Percentiles rank a stretch among this genome's conserved stretches.
These are phyloP conservation scores for Sporobolomyces phaffii DNA, from an alignment of 768 basidiomycete genomes.

Conservation along the genomic window DNA sequence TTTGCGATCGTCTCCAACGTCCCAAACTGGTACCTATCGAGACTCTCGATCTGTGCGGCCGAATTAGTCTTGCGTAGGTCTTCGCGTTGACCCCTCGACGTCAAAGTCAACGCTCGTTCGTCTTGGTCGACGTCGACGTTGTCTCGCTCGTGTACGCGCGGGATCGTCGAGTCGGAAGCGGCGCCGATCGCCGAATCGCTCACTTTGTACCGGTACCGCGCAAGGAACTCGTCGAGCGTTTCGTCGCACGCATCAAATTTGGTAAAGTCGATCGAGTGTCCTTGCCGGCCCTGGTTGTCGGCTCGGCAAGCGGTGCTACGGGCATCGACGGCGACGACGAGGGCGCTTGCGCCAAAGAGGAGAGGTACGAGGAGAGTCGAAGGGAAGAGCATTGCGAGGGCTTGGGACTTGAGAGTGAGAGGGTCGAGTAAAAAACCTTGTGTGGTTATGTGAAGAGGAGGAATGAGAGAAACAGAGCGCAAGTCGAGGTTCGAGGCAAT, in stretches of 20 bases:
- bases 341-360: not conserved
- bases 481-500: not conserved
- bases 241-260: not conserved
- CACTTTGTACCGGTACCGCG: not conserved
- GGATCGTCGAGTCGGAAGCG: not conserved
- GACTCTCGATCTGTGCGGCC: not conserved
- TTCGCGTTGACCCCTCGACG: not conserved
- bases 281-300: not conserved
- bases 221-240: not conserved
- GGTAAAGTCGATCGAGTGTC: not conserved
- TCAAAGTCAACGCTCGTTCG: not conserved
- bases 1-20: slow-evolving; percentile 12
- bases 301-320: not conserved
- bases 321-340: not conserved
- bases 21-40: not conserved
- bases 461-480: not conserved
- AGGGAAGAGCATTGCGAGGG: too few relatives aligned
- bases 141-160: not conserved
- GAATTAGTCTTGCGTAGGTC: not conserved
- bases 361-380: too few relatives aligned
- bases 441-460: not conserved
- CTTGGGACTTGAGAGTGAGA: too few relatives aligned
- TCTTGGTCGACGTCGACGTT: slow-evolving; percentile 20
- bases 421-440: too few relatives aligned
- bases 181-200: not conserved